phyloP scores from a whole-genome alignment of 2,329 filamentous ascomycete genomes.

The Ceratocystis papillata region DNA sequence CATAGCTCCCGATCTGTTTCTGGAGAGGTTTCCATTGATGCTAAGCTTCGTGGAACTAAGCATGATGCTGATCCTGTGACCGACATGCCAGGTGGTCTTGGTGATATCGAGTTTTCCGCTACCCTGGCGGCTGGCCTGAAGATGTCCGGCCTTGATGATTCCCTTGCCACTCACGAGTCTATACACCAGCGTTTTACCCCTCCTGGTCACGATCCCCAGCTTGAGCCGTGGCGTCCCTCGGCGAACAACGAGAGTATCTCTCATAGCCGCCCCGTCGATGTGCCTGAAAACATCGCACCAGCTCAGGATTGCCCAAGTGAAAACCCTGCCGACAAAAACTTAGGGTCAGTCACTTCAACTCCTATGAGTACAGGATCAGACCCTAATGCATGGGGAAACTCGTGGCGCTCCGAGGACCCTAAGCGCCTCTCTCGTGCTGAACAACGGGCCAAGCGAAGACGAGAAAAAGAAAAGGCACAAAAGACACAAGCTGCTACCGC shows the following conservation, averaged over 20 bases:
- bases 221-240: constrained; percentile 10
- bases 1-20: constrained; percentile 28
- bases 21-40: constrained; percentile 6
- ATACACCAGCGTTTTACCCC: constrained; percentile 18
- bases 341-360: constrained; percentile 2
- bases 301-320: constrained; percentile 6
- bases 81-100: constrained; percentile 8
- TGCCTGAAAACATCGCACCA: neutral
- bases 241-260: neutral
- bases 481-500: neutral
- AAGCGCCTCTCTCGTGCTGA: constrained; percentile 10
- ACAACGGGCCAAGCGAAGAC: constrained; percentile 9
- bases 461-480: constrained; percentile 7
- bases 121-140: constrained; percentile 18
- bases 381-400: constrained; percentile 10
- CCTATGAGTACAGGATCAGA: constrained; percentile 8
- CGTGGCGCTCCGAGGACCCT: constrained; percentile 12
- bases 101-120: constrained; percentile 18
- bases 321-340: constrained; percentile 19
- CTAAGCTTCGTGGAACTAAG: neutral
- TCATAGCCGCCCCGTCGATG: neutral
- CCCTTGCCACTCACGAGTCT: constrained; percentile 5
- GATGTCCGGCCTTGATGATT: constrained; percentile 6
- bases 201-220: constrained; percentile 10
- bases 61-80: neutral